Evolutionary conservation across 2,329 filamentous ascomycete species (phyloP), one percentile per base, ranked within the genome.

Genomic region (Colletotrichum musicola): DNA sequence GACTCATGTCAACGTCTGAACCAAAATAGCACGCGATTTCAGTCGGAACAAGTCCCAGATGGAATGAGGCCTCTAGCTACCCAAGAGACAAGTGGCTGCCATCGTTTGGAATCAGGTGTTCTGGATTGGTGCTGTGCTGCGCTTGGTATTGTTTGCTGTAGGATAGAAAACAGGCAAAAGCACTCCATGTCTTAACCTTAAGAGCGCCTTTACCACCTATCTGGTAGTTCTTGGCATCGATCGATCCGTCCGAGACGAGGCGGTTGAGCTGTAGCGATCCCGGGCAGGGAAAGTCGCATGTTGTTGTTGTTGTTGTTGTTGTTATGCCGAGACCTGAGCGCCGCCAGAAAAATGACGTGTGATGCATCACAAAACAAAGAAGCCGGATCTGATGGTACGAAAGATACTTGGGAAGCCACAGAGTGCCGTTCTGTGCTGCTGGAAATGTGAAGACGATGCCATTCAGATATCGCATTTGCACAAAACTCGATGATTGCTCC

Each of bases 171-270:
- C 59, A 12, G 58, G 30, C 27, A 42, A 18, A 47, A 4, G 22
- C 61, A 47, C 46, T 50, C 42, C 3, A 42, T 49, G 46, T 65
- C 55, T 68, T 18, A 68, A 65, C 55, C 40, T 35, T 65, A 68
- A 68, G 50, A 22, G 50, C 50, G 62, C 49, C 65, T 27, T 35
- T 50, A 35, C 49, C 50, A 51, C 49, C 12, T n/a, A 18, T 56
- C 46, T 25, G 65, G 55, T 54, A 56, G 30, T 25, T 30, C 65
- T 65, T 65, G 65, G 65, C 55, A 68, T 27, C 42, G 49, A 56
- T 65, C 47, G 35, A 38, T 27, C n/a, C 14, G 27, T 18, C n/a
- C 30, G 18, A 14, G n/a, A 1, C 25, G n/a, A 14, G 30, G 47
- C 20, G 16, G 30, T 7, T n/a, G 42, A 64, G 47, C 6, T 20